phyloP scores from a whole-genome alignment of 2,329 filamentous ascomycete genomes.

The Pyricularia sp. region DNA sequence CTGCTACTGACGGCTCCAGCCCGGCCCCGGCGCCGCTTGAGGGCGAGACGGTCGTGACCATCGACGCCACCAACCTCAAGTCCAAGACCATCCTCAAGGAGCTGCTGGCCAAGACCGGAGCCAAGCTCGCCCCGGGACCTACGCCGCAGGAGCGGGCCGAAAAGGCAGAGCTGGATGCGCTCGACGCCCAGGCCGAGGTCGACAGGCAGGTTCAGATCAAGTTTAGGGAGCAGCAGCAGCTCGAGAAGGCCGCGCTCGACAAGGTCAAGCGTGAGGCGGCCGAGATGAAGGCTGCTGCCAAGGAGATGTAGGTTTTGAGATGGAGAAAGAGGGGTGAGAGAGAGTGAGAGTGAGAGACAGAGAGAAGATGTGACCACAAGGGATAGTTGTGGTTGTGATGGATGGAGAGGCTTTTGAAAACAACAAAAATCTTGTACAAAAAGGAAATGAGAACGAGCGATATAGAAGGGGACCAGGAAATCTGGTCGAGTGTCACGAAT shows the following conservation, averaged over 20 bases:
- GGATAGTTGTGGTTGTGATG: neutral
- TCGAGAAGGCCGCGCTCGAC: constrained; percentile 49
- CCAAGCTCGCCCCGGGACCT: constrained; percentile 39
- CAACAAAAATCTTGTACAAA: neutral
- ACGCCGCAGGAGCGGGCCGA: constrained; percentile 56
- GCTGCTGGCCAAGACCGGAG: constrained; percentile 54
- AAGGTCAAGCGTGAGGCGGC: constrained; percentile 43
- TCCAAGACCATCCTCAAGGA: constrained; percentile 54
- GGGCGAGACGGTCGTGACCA: constrained; percentile 40
- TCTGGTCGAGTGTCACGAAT: neutral
- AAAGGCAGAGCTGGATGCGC: constrained; percentile 46
- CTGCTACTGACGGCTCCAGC: constrained; percentile 30
- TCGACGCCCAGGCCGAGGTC: constrained; percentile 36
- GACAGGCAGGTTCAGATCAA: constrained; percentile 46
- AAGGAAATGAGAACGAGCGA: neutral
- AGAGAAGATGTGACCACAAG: no score
- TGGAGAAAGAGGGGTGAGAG: no score
- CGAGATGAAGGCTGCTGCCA: constrained; percentile 25
- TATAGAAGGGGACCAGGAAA: neutral
- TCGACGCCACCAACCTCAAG: constrained; percentile 55
- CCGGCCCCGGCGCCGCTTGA: constrained; percentile 37
- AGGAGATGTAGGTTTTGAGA: neutral
- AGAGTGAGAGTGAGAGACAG: no score
- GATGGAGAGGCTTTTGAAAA: neutral
- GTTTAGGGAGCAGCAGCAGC: constrained; percentile 46